These are phyloP conservation scores for Firmiana major DNA, from an alignment of 345 rosid species.

Conservation along the genomic window DNA sequence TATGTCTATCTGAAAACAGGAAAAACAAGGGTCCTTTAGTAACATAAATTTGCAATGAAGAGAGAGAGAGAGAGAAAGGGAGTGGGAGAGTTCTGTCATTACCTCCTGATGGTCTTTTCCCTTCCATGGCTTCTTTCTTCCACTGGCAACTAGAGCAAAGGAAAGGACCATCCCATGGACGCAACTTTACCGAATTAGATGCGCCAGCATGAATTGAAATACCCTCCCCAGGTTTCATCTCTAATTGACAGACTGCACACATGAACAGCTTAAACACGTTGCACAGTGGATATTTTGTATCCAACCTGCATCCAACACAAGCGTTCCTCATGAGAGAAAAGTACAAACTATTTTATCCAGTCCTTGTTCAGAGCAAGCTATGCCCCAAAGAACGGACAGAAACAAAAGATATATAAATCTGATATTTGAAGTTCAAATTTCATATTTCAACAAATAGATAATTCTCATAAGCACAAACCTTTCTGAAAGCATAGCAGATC, in stretches of 20 bases:
- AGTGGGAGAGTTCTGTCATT: constrained; percentile 6
- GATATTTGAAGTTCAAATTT: not conserved
- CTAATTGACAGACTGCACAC: constrained; percentile 99
- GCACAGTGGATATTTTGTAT: constrained; percentile 90
- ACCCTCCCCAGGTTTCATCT: constrained; percentile 96
- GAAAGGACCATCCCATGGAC: constrained; percentile 99
- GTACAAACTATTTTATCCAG: not conserved
- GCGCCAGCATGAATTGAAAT: constrained; percentile 81
- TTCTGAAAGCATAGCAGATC: constrained; percentile 97
- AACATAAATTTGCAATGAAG: not conserved
- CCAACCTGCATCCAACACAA: constrained; percentile 61
- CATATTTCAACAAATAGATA: constrained; percentile 11
- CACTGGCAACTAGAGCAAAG: constrained; percentile 96
- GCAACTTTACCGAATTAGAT: constrained; percentile 54
- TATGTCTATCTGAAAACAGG: constrained; percentile 62
- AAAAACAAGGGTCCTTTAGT: constrained; percentile 14
- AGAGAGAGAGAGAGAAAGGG: not conserved
- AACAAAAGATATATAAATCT: not conserved
- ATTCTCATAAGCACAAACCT: constrained; percentile 53
- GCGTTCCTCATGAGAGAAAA: constrained; percentile 13
- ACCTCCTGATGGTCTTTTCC: constrained; percentile 84
- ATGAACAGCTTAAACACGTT: constrained; percentile 93
- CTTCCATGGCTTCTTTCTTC: constrained; percentile 98
- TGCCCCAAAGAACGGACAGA: constrained; percentile 5
- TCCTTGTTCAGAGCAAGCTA: not conserved